Evolutionary conservation across 2,329 filamentous ascomycete genomes (phyloP), one percentile per base, ranked within the genome.

Genomic region (Colletotrichum lupini): DNA sequence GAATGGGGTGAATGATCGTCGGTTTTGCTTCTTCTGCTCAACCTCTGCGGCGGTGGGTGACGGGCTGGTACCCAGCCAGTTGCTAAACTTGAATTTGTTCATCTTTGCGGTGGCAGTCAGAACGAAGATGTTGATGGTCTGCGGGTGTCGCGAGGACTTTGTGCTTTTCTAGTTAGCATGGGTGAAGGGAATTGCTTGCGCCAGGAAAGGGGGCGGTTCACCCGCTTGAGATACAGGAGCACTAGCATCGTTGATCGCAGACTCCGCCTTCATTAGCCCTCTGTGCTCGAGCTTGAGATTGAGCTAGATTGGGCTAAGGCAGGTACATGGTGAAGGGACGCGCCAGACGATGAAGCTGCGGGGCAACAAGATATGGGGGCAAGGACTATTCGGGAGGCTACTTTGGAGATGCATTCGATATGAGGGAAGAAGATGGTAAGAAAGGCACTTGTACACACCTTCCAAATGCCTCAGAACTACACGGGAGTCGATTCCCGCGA

Each of bases 21-120:
- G 80, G 68, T 81, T 81, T 57, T 80, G 76, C 76, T 81, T 82
- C 76, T 82, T 83, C 26, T 73, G 69, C 11, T 82, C 80, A 14
- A 73, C 70, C 11, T 79, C 79, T 7, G 68, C 53, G 6, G 64
- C 58, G 30, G 73, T 74, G 28, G 75, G 64, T 3, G 77, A 74
- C 7, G 77, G 69, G 56, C 74, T 75, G 22, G 75, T 74, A 75
- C 78, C 78, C n/a, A 84, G 78, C 80, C 80, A 81, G n/a, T 82
- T 80, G 19, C 80, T 80, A 22, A 82, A 74, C 74, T 77, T 82
- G 67, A 82, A 77, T 61, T 79, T 83, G 62, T 65, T 78, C 82
- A 84, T 74, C 19, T 28, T 60, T 49, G 14, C n/a, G 28, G 16
- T 57, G 11, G n/a, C 4, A 26, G 35, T 24, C 49, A 30, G 24